phyloP scores from a whole-genome alignment of 2,329 filamentous ascomycete species.

The Endoconidiophora polonica region DNA sequence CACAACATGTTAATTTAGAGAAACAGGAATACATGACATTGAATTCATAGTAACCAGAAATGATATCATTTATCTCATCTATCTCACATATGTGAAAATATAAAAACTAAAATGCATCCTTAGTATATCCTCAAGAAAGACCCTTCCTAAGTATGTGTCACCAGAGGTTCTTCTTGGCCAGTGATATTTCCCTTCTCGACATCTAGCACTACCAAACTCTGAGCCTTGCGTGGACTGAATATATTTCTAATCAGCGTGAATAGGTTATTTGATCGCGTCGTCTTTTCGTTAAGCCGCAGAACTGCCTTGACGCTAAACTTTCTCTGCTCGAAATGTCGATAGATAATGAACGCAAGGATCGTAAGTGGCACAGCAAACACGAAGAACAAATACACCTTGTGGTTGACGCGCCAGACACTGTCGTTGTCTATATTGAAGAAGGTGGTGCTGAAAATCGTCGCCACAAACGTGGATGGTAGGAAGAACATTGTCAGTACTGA shows the following conservation, averaged over 20 bases:
- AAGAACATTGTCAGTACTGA: conserved; percentile 13
- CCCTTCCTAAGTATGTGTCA: neutral
- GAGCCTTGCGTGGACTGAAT: too few species aligned
- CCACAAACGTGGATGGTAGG: conserved; percentile 11
- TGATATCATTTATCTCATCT: too few species aligned
- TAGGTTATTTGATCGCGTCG: too few species aligned
- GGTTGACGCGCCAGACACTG: neutral
- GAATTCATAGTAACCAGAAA: too few species aligned
- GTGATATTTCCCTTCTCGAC: neutral
- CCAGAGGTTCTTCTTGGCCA: neutral
- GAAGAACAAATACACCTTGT: conserved; percentile 4
- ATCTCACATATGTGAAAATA: too few species aligned
- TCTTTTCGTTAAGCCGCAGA: neutral
- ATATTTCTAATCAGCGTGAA: too few species aligned
- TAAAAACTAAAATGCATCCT: too few species aligned
- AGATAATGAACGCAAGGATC: neutral
- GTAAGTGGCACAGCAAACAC: conserved; percentile 6
- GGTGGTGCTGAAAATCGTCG: conserved; percentile 7
- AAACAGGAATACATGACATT: too few species aligned
- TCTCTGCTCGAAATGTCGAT: too few species aligned
- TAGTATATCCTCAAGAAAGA: neutral
- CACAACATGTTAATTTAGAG: too few species aligned
- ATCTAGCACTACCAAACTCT: neutral
- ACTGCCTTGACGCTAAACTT: neutral
- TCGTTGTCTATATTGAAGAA: conserved; percentile 5